Base-by-base conservation (phyloP, 768 basidiomycete genomes). In the Suillus occidentalis region DNA sequence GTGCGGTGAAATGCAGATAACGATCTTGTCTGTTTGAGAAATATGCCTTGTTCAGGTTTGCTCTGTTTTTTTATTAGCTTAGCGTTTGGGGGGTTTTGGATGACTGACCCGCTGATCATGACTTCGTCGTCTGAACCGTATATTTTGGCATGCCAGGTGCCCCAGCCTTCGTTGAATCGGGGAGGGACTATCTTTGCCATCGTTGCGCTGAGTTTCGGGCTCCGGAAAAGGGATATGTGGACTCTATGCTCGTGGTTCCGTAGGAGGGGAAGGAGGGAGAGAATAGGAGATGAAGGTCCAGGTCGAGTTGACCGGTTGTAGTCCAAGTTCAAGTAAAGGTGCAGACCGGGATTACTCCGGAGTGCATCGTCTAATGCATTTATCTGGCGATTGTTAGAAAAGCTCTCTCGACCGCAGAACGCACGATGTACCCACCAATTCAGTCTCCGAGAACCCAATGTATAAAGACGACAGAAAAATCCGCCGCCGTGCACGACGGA, bases 101-200 rank as follows among this genome's bases (percentile, higher is more conserved):
- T 59, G 64, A 76, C 87, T 77, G 68, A 97, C 97, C 97, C 97
- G 70, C 88, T 94, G 66, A 99, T 87, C 75, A 99, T 87, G 50
- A 99, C 84, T 61, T 96, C 88, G 72, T 98, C 89, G 73, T 99
- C 97, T 0, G 85, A 89, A 22, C 94, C 95, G 72, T 99, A 99
- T 63, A 95, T 85, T 77, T 99, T 99, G 4, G 94, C 90, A 74
- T 99, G 97, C 96, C 96, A 98, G 2, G 96, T 94, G 0, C 96
- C 97, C 92, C 95, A 99, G 2, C 96, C 97, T 78, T 99, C 97
- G 70, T 99, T 97, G 78, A 94, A 97, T 62, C 97, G 83, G 28
- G 92, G 89, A 8, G 97, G 97, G 8, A 98, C 89, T 36, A 97
- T 66, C 63, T 82, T 84, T 37, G 91, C 86, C 75, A 92, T 81